phyloP scores from a whole-genome alignment of 441 rosid genomes.

The Pelargonium myrrhifolium region DNA sequence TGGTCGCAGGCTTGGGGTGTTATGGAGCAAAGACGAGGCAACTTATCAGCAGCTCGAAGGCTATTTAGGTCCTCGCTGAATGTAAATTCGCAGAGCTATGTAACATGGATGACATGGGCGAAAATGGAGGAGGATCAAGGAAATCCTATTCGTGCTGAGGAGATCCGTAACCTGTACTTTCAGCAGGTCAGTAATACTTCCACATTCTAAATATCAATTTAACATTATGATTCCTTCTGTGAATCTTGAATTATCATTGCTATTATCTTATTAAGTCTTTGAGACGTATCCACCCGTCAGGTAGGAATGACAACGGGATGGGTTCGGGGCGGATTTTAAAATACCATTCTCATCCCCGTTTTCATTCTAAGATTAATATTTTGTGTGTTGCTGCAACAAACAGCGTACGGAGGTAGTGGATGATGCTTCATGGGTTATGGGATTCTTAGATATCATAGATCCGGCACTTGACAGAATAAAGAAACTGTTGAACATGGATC shows the following conservation, averaged over 20 bases:
- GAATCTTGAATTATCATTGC: not conserved
- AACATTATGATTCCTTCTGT: not conserved
- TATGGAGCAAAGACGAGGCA: constrained; percentile 80
- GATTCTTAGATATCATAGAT: constrained; percentile 73
- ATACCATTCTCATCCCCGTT: no score
- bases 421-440: constrained; percentile 85
- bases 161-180: constrained; percentile 83
- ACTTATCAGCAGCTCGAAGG: constrained; percentile 77
- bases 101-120: constrained; percentile 99
- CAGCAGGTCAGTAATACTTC: constrained; percentile 57
- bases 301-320: no score
- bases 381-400: constrained; percentile 13
- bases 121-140: constrained; percentile 90
- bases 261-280: no score
- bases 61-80: constrained; percentile 71
- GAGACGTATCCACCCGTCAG: no score
- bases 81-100: constrained; percentile 78
- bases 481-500: constrained; percentile 62
- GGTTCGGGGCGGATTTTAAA: no score
- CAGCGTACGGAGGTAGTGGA: constrained; percentile 93
- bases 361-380: no score
- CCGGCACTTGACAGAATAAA: constrained; percentile 85
- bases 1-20: constrained; percentile 86
- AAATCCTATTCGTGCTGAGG: constrained; percentile 81
- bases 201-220: not conserved